phyloP scores from a whole-genome alignment of 257 asterid species.

The Solanum rostratum region DNA sequence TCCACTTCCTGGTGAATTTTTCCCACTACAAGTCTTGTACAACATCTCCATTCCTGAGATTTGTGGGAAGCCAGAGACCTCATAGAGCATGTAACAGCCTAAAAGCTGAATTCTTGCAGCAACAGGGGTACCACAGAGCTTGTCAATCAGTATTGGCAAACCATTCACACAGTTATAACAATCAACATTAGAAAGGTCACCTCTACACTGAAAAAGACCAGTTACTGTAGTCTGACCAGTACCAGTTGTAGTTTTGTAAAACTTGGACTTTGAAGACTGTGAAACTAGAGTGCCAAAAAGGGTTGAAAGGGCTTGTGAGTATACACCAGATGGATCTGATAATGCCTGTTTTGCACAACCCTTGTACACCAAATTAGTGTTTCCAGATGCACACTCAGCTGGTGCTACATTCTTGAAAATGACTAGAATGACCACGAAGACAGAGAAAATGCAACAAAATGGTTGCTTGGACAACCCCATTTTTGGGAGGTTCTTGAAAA shows the following conservation, averaged over 20 bases:
- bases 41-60: constrained; percentile 89
- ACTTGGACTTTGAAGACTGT: constrained; percentile 79
- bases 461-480: constrained; percentile 41
- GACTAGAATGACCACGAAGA: constrained; percentile 20
- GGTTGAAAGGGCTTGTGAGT: constrained; percentile 78
- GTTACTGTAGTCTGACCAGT: constrained; percentile 48
- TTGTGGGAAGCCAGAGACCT: constrained; percentile 73
- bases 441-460: constrained; percentile 16
- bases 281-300: constrained; percentile 74
- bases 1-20: constrained; percentile 63
- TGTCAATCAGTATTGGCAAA: constrained; percentile 75
- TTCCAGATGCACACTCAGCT: constrained; percentile 50
- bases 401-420: constrained; percentile 17
- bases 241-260: constrained; percentile 61
- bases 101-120: constrained; percentile 89
- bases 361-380: constrained; percentile 66
- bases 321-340: constrained; percentile 86
- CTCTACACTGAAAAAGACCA: constrained; percentile 91
- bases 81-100: constrained; percentile 90
- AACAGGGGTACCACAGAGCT: constrained; percentile 67
- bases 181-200: constrained; percentile 75
- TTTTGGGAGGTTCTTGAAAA: constrained; percentile 21
- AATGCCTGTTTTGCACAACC: constrained; percentile 81
- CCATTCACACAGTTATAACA: constrained; percentile 77
- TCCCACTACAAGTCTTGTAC: constrained; percentile 74